Evolutionary conservation across 768 basidiomycete genomes (phyloP).

Genomic region (Panaeolus cyanescens): DNA sequence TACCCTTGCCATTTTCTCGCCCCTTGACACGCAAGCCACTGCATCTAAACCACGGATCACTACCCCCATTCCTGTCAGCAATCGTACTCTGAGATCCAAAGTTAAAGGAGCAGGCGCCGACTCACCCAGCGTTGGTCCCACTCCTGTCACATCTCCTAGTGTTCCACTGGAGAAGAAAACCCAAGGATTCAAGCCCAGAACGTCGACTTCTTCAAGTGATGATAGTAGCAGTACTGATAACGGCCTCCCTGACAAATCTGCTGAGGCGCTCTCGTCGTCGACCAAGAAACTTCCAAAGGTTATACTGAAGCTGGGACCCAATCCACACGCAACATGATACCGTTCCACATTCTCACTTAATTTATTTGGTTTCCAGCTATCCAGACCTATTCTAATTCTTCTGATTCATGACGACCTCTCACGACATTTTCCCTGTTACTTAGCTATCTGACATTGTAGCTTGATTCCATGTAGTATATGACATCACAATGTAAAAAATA

Average conservation of each 20-base stretch:
- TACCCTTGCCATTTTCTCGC: conserved; percentile 47
- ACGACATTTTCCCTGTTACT: no score
- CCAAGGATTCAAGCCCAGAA: conserved; percentile 7
- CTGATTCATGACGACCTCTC: no score
- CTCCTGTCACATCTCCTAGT: conserved; percentile 18
- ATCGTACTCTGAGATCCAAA: conserved; percentile 54
- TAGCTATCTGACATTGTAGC: no score
- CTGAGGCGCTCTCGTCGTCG: conserved; percentile 14
- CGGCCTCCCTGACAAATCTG: conserved; percentile 12
- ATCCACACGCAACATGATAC: neutral
- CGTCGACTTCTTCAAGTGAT: conserved; percentile 10
- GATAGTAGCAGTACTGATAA: conserved; percentile 17
- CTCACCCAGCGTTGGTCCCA: conserved; percentile 8
- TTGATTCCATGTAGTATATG: no score
- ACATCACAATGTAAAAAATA: no score
- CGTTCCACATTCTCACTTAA: neutral
- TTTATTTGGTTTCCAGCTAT: no score
- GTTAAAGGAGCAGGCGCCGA: conserved; percentile 30
- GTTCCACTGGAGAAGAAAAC: neutral
- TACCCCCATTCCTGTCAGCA: conserved; percentile 32
- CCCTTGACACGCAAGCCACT: conserved; percentile 36
- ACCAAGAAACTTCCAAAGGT: conserved; percentile 55
- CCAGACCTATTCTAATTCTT: no score
- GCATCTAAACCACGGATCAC: conserved; percentile 19
- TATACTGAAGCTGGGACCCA: conserved; percentile 51